Percentiles rank a stretch among this genome's conserved stretches.
Conservation (phyloP, 305 asterid genomes). For the Fraxinus sp. region DNA sequence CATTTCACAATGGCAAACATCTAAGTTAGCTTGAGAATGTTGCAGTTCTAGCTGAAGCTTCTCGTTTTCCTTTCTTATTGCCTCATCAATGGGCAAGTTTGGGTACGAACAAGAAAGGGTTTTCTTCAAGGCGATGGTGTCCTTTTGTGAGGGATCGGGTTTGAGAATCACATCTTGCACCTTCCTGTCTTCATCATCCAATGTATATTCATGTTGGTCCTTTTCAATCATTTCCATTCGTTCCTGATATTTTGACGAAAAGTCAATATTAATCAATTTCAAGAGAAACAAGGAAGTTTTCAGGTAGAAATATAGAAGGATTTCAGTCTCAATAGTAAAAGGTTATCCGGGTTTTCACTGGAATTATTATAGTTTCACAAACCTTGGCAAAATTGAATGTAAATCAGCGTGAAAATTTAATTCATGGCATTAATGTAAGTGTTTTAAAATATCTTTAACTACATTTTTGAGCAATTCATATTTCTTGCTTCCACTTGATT, state of each 20-base stretch:
- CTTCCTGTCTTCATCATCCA: slow-evolving; percentile 72
- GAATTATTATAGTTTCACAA: not conserved
- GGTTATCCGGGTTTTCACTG: not conserved
- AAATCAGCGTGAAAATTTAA: not conserved
- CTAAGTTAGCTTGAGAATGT: slow-evolving; percentile 71
- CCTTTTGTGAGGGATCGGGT: slow-evolving; percentile 64
- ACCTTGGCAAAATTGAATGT: not conserved
- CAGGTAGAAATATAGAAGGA: not conserved
- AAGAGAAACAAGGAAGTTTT: not conserved
- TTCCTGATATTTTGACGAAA: slow-evolving; percentile 45
- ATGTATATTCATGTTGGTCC: slow-evolving; percentile 73
- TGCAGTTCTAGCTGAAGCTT: slow-evolving; percentile 85
- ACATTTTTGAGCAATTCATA: not conserved
- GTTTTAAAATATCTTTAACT: not conserved
- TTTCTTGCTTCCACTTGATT: not conserved
- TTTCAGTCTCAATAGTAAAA: not conserved
- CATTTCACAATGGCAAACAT: slow-evolving; percentile 78
- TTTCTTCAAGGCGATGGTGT: slow-evolving; percentile 60
- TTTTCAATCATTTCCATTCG: slow-evolving; percentile 65
- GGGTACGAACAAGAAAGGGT: slow-evolving; percentile 80
- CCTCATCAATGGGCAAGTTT: slow-evolving; percentile 61
- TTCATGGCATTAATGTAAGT: not conserved
- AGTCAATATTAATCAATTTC: not conserved
- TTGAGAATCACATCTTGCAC: slow-evolving; percentile 70
- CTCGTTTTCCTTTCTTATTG: slow-evolving; percentile 67